Conservation (phyloP, 116 monocot genomes). For the Phalaenopsis hybrid region DNA sequence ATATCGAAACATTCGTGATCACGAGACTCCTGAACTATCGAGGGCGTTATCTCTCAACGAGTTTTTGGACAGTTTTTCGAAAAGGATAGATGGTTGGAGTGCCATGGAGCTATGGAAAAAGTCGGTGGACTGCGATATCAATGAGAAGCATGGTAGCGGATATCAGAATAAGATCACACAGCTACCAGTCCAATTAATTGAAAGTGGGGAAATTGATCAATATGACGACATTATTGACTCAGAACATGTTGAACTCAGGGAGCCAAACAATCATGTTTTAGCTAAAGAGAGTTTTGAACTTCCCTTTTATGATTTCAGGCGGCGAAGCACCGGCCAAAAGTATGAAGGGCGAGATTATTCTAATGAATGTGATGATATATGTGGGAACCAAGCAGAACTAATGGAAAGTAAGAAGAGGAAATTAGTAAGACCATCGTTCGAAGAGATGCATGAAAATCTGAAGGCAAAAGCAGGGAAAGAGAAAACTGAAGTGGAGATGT, state of each 20-base stretch:
- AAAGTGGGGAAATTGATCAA: background rate
- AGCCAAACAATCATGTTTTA: background rate
- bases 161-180: conserved; percentile 1
- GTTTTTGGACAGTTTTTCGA: conserved; percentile 7
- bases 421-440: conserved; percentile 36
- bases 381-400: too few species aligned
- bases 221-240: background rate
- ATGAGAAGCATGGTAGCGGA: background rate
- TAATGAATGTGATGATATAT: background rate
- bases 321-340: conserved; percentile 22
- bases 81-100: conserved; percentile 16
- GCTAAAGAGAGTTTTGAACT: conserved; percentile 11
- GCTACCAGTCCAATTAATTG: background rate
- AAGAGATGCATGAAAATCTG: conserved; percentile 6
- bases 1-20: background rate
- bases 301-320: conserved; percentile 28
- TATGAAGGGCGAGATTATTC: background rate
- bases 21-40: background rate
- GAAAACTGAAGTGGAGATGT: background rate
- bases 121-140: background rate
- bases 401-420: conserved; percentile 22
- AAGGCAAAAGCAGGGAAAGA: background rate
- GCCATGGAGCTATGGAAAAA: background rate
- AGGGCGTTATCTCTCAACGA: conserved; percentile 8
- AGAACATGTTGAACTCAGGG: background rate